Conservation (phyloP, 2,329 filamentous ascomycete species). For the Didymella pomorum region DNA sequence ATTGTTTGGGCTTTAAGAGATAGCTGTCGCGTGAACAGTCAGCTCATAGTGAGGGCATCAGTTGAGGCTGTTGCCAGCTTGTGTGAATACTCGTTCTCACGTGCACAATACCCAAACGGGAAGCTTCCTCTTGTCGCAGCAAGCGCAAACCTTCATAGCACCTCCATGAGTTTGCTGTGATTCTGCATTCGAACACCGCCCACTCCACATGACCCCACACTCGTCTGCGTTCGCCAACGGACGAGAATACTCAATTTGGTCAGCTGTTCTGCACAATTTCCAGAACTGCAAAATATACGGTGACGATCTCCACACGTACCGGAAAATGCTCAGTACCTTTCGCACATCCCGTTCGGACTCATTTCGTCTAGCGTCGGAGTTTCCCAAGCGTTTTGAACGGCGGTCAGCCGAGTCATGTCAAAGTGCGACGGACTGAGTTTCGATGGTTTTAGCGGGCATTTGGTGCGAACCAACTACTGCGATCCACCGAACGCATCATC, state of each 20-base stretch:
- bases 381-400: conserved; percentile 6
- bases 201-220: conserved; percentile 2
- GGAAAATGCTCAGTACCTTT: conserved; percentile 14
- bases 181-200: neutral
- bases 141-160: conserved; percentile 6
- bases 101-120: conserved; percentile 7
- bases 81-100: conserved; percentile 21
- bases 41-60: neutral
- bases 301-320: conserved; percentile 21
- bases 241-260: conserved; percentile 1
- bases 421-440: conserved; percentile 14
- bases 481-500: conserved; percentile 24
- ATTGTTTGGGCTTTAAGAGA: neutral
- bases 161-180: conserved; percentile 10
- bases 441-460: conserved; percentile 18
- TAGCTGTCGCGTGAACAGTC: too few species aligned
- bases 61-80: neutral
- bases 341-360: conserved; percentile 7
- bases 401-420: conserved; percentile 23
- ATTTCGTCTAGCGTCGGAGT: conserved; percentile 10
- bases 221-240: neutral
- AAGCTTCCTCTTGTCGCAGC: neutral
- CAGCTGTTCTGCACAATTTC: conserved; percentile 11
- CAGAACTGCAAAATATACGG: conserved; percentile 10
- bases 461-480: conserved; percentile 10